Evolutionary conservation across 2,329 filamentous ascomycete species (phyloP).

Genomic region (Talaromyces sp.): DNA sequence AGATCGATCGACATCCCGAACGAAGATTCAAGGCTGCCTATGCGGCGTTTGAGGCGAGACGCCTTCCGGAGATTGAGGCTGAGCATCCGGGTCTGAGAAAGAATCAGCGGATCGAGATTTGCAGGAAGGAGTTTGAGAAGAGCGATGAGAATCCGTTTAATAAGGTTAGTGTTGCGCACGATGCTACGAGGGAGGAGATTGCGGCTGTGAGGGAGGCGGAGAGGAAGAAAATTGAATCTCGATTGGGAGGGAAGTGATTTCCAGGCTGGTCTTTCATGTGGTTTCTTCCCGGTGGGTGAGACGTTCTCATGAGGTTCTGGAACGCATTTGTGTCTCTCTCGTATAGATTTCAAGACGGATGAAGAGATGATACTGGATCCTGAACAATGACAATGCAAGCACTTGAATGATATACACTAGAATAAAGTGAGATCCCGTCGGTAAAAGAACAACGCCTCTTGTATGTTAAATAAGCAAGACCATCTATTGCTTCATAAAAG

Average conservation of each 20-base stretch:
- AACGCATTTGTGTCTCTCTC: not conserved
- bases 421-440: not conserved
- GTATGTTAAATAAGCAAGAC: constrained; percentile 21
- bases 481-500: constrained; percentile 49
- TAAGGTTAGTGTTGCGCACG: constrained; percentile 70
- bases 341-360: not conserved
- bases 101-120: constrained; percentile 78
- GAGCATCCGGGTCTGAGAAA: constrained; percentile 76
- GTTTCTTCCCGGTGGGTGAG: not conserved
- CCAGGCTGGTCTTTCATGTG: not conserved
- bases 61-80: constrained; percentile 78
- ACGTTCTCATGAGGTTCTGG: not conserved
- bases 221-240: constrained; percentile 68
- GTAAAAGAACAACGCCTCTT: not conserved
- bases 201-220: constrained; percentile 62
- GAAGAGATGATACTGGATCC: not conserved
- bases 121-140: constrained; percentile 91
- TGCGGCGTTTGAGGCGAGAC: constrained; percentile 72
- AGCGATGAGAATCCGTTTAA: constrained; percentile 94
- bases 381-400: not conserved
- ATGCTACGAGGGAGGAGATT: constrained; percentile 75
- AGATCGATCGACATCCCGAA: constrained; percentile 87
- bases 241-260: constrained; percentile 46
- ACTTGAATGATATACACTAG: constrained; percentile 2
- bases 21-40: constrained; percentile 82